Evolutionary conservation across 1,139 yeast genomes (phyloP), one percentile per base, ranked within the genome.

Genomic region (Suhomyces bokatorum): DNA sequence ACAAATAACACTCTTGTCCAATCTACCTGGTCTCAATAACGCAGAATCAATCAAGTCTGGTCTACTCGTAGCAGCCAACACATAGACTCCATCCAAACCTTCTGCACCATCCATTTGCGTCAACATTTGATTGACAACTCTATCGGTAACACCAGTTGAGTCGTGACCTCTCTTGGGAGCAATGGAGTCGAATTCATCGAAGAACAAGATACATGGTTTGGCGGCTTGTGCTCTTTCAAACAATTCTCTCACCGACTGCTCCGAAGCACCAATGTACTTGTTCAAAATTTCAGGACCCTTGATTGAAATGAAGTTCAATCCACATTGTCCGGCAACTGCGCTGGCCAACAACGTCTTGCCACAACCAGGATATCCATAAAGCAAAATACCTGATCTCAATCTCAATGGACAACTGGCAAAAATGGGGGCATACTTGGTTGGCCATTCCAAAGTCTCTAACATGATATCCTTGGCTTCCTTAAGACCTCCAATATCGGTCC

Each of bases 101-200:
- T 93, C 99, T 1, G 98, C 98, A 69, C 99, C 99, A 66, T 93
- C 99, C 97, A 93, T 90, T 63, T 95, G 98, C 0, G 99, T 93
- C 58, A 93, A 78, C 83, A 93, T 81, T 62, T 93, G 99, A 65
- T 95, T 95, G 33, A 93, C 99, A 34, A 93, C 97, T 58, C 99
- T 78, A 63, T 93, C 99, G 1, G 99, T 93, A 5, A 93, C 99
- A 49, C 98, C 99, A 0, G 99, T 91, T 2, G 96, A 87, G 60
- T 93, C 99, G 60, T 91, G 98, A 1, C 99, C 99, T 73, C 99
- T 83, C 64, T 91, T 91, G 1, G 99, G 98, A 0, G 98, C 98
- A 59, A 93, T 89, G 0, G 98, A 89, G 56, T 93, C 99, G 63
- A 93, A 90, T 62, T 93, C 99, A 65, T 93, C 99, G 64, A 93